phyloP scores from a whole-genome alignment of 768 basidiomycete genomes.

The Psilocybe sp. region DNA sequence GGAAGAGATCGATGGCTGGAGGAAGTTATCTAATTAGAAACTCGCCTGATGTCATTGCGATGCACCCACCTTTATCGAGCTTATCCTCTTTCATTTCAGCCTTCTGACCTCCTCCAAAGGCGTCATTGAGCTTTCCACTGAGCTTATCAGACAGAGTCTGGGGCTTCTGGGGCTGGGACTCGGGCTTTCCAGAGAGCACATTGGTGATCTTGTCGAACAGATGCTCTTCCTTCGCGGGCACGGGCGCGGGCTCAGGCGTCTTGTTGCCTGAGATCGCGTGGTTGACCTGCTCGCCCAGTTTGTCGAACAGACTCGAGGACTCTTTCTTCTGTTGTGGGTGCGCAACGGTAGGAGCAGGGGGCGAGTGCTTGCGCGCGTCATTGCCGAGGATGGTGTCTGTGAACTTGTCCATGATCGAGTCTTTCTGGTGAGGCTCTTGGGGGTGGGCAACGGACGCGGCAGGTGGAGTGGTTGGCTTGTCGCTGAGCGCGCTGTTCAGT shows the following conservation, averaged over 20 bases:
- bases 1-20: conserved; percentile 23
- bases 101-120: conserved; percentile 17
- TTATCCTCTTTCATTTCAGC: conserved; percentile 15
- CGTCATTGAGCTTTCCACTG: conserved; percentile 12
- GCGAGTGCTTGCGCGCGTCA: background rate
- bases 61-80: conserved; percentile 19
- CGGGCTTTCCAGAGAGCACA: conserved; percentile 5
- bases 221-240: background rate
- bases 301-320: conserved; percentile 2
- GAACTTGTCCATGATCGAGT: conserved; percentile 10
- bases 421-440: background rate
- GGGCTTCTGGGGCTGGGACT: background rate
- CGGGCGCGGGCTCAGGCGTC: background rate
- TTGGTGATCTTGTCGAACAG: conserved; percentile 9
- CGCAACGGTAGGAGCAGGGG: background rate
- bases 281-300: conserved; percentile 3
- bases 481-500: background rate
- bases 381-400: conserved; percentile 5
- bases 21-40: background rate
- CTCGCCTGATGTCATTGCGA: background rate
- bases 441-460: background rate
- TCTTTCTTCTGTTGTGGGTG: conserved; percentile 8
- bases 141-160: conserved; percentile 7
- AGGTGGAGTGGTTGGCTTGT: background rate
- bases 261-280: conserved; percentile 3